Conservation (phyloP, 2,329 filamentous ascomycete genomes). For the Alternaria ventricosa region DNA sequence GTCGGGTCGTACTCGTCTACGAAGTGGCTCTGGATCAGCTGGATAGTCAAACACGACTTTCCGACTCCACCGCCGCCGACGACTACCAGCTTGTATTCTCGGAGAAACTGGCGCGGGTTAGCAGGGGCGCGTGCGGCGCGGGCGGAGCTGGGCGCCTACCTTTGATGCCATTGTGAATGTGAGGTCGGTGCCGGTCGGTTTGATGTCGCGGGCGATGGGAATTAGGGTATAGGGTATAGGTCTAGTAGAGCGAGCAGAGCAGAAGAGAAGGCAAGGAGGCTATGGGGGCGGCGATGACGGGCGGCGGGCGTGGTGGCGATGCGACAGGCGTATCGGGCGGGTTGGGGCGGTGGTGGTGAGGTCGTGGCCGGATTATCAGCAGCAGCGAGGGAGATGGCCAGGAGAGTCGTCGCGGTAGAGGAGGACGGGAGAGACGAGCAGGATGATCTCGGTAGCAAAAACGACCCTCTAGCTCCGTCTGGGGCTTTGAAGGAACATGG, state of each 20-base stretch:
- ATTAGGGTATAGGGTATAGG: conserved; percentile 4
- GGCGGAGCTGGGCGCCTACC: conserved; percentile 29
- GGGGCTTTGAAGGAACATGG: conserved; percentile 15
- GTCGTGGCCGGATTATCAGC: conserved; percentile 6
- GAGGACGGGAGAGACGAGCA: conserved; percentile 18
- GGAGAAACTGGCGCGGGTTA: conserved; percentile 54
- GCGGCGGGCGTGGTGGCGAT: conserved; percentile 15
- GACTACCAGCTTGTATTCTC: conserved; percentile 73
- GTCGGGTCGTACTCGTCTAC: conserved; percentile 99
- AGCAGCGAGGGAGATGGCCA: conserved; percentile 7
- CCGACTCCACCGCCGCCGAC: conserved; percentile 98
- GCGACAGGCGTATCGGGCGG: conserved; percentile 16
- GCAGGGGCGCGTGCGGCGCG: conserved; percentile 15
- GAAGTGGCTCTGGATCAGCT: conserved; percentile 83
- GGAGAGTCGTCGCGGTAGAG: conserved; percentile 14
- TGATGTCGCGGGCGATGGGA: conserved; percentile 1
- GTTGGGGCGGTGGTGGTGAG: neutral
- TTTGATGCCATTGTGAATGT: conserved; percentile 47
- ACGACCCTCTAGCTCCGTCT: conserved; percentile 27
- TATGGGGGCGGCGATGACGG: conserved; percentile 12
- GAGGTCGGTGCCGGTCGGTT: conserved; percentile 17
- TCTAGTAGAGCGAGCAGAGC: neutral
- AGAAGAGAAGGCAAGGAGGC: conserved; percentile 4
- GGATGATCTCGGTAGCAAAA: conserved; percentile 32
- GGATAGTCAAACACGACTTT: conserved; percentile 98